Evolutionary conservation across 176 grass and related monocot species (phyloP), one percentile per base, ranked within the genome.

Genomic region (Carex littledalei): DNA sequence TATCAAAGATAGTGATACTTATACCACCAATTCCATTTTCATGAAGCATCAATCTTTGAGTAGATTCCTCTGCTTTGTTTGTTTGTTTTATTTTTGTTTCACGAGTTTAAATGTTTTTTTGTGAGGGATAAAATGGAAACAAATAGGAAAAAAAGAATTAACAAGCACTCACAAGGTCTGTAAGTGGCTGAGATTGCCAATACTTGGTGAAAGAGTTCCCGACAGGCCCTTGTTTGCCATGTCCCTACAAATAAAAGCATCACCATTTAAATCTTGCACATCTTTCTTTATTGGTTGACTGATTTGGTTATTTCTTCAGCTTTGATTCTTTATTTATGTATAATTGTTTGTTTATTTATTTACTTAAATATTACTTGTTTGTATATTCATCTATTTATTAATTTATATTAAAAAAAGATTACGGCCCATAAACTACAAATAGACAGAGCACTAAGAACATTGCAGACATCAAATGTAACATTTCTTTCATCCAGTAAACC

Each of bases 101-200:
- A 71, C 4, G 2, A 76, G 45, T 52, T 52, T 26, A 76, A 76
- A 52, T 24, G 18, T 10, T 76, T 53, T 53, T 26, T 76, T 24
- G 67, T 66, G 18, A 43, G 80, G 72, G 47, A 75, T n/a, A 80
- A 21, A 39, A 57, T 20, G 9, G 70, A 81, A 88, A 11, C 14
- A 34, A 62, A 11, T 13, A 87, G 18, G 3, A 55, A 60, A 1
- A 24, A 79, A 73, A 10, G 55, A 79, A 80, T 57, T 80, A 31
- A 11, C 50, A 81, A 80, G 54, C 80, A 55, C 89, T 90, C 66
- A 98, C 96, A 95, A 89, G 65, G 91, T 94, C 84, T 98, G 96
- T 59, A 98, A 81, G 86, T 94, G 88, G 78, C 88, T 94, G 74
- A 98, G 93, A 82, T 94, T 98, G 58, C 93, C 96, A 11, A 99